Base-by-base conservation (phyloP, 2,329 filamentous ascomycete species). In the Fusarium mexicanum region DNA sequence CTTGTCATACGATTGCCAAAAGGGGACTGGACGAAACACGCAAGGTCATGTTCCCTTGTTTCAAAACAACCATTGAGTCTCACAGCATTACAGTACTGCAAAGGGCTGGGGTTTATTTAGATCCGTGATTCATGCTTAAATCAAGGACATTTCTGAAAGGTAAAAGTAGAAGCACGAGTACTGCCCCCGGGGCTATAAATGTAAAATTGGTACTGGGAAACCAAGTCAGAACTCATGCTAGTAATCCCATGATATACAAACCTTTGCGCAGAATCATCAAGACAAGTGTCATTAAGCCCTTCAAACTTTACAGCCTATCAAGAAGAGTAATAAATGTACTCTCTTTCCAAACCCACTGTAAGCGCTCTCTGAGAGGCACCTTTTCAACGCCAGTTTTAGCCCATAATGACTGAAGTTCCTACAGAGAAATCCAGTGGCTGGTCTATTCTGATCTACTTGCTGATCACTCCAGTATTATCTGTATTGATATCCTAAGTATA, bases 181-280 rank as follows among this genome's bases (percentile, higher is more conserved):
- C 33, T 3, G 6, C 2, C 14, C 33, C 33, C 33, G 33, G 13
- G 14, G 33, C 14, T 35, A 35, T 14, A 35, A 35, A 35, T 35
- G 33, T 35, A 16, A 16, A 16, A 16, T 35, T 6, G 33, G 33
- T 35, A 26, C 12, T 22, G 14, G 2, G 38, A 35, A 35, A 8
- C 33, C 33, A 35, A 35, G 33, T 35, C 33, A 35, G 33, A 35
- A 35, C 33, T 3, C 33, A 35, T 35, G 33, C 13, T 35, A 26
- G 10, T 4, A 3, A 3, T 29, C 1, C 16, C 13, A 7, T 2
- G 26, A 2, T 4, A 6, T 2, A 46, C 16, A 7, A 3, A 61
- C 60, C 65, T 65, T 17, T 58, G n/a, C n/a, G 38, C 1, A 71
- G 11, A 24, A 59, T 69, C 40, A 58, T 46, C 5, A 71, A 50